These are phyloP conservation scores for Fragaria ananassa DNA, from an alignment of 306 rosid genomes.

Conservation along the genomic window DNA sequence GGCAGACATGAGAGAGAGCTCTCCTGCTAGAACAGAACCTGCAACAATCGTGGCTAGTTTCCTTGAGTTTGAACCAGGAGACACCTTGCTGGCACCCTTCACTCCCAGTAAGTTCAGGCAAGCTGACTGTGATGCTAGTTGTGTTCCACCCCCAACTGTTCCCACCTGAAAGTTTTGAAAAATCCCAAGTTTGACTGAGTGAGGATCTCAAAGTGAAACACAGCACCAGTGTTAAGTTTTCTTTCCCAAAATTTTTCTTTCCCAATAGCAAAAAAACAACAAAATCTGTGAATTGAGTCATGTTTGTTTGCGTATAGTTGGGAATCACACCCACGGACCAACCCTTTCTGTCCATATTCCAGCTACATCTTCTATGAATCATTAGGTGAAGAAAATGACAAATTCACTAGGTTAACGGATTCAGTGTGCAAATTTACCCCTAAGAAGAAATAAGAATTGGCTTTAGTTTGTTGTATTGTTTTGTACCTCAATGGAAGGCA, in stretches of 20 bases:
- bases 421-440: background rate
- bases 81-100: constrained; percentile 24
- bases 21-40: constrained; percentile 27
- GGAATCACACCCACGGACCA: background rate
- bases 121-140: constrained; percentile 29
- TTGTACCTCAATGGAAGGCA: constrained; percentile 35
- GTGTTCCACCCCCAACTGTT: constrained; percentile 36
- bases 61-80: constrained; percentile 31
- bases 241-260: too few relatives aligned
- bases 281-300: background rate
- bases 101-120: constrained; percentile 30
- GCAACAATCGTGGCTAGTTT: constrained; percentile 29
- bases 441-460: background rate
- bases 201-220: background rate
- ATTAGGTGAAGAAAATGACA: background rate
- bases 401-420: background rate
- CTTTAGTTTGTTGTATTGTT: background rate
- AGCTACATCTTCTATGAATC: background rate
- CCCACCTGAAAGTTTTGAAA: constrained; percentile 23
- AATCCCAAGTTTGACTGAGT: background rate
- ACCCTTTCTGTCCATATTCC: background rate
- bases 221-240: background rate
- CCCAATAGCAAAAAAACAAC: background rate
- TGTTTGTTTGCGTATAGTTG: background rate
- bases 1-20: constrained; percentile 31